Base-by-base conservation (phyloP, 2,329 filamentous ascomycete species). In the Aspergillus alliaceus region DNA sequence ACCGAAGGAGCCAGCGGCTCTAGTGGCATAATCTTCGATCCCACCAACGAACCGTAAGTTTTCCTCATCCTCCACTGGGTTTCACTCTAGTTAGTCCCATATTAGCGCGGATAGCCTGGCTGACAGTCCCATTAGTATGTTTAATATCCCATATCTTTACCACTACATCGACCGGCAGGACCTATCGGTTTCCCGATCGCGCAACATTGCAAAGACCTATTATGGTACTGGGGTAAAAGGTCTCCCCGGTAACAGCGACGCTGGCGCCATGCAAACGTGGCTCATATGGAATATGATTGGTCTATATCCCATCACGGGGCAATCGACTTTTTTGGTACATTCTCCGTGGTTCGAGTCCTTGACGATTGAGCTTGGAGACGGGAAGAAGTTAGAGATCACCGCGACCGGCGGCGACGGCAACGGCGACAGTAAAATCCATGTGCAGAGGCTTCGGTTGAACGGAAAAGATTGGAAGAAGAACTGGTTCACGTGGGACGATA, bases 241-340 rank as follows among this genome's bases (percentile, higher is more conserved):
- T 0, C 76, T 90, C 0, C 88, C 88, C 0, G 88, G 88, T 0
- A 90, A 90, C 70, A 86, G 82, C 44, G 88, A 90, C 69, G 86
- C 86, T 1, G 88, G 88, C 6, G 86, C 88, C 14, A 90, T 90
- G 87, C 86, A 90, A 68, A 85, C 82, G 7, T 89, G 86, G 84
- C 71, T 88, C 2, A 72, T 89, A 8, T 90, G 87, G 84, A 84
- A 83, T 60, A 88, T 88, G 81, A 80, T 89, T 35, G 87, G 87
- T 2, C 73, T 90, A 27, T 89, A 88, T 62, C 87, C 87, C 1
- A 75, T 90, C 60, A 88, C 86, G 0, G 86, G 86, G 0, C 87
- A 90, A 75, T 85, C 85, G 0, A 87, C 84, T 1, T 90, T 89
- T 68, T 75, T 90, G 15, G 78, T 90, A 52, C 83, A 82, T 3